A percentile compares a stretch with the other conserved stretches of the same genome.
phyloP scores from a whole-genome alignment of 371 early-diverging fungal genomes.

The Rhizopus microsporus region DNA sequence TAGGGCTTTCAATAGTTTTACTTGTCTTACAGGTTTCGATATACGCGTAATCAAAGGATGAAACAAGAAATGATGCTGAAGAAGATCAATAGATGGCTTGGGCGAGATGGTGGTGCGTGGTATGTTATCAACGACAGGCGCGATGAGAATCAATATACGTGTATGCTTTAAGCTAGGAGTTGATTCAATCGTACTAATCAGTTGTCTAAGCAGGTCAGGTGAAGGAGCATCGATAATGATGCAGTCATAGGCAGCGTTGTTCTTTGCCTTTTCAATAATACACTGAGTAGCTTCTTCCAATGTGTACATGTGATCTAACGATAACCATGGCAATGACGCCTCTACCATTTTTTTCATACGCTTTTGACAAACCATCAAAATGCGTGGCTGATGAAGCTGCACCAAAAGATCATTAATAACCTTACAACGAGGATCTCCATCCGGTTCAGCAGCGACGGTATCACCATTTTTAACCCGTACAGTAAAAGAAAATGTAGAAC shows the following conservation, averaged over 20 bases:
- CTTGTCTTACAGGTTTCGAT: constrained; percentile 55
- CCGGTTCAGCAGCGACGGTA: constrained; percentile 28
- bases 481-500: constrained; percentile 56
- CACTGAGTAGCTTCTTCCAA: constrained; percentile 19
- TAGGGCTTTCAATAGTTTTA: constrained; percentile 45
- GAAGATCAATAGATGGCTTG: constrained; percentile 2
- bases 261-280: constrained; percentile 1
- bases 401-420: constrained; percentile 23
- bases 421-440: constrained; percentile 26
- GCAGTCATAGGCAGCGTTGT: constrained; percentile 23
- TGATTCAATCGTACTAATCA: constrained; percentile 23
- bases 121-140: constrained; percentile 39
- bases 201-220: constrained; percentile 15
- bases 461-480: constrained; percentile 43
- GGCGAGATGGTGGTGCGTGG: constrained; percentile 18
- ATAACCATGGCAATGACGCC: constrained; percentile 26
- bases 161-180: constrained; percentile 16
- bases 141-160: constrained; percentile 33
- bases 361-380: constrained; percentile 31
- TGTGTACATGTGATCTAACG: constrained; percentile 15
- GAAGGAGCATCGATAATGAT: constrained; percentile 38
- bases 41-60: constrained; percentile 44
- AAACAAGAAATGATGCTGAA: constrained; percentile 19
- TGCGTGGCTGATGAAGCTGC: constrained; percentile 34
- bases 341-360: constrained; percentile 32